Evolutionary conservation across 2,329 filamentous ascomycete species (phyloP).

Genomic region (Ilyonectria sp.): DNA sequence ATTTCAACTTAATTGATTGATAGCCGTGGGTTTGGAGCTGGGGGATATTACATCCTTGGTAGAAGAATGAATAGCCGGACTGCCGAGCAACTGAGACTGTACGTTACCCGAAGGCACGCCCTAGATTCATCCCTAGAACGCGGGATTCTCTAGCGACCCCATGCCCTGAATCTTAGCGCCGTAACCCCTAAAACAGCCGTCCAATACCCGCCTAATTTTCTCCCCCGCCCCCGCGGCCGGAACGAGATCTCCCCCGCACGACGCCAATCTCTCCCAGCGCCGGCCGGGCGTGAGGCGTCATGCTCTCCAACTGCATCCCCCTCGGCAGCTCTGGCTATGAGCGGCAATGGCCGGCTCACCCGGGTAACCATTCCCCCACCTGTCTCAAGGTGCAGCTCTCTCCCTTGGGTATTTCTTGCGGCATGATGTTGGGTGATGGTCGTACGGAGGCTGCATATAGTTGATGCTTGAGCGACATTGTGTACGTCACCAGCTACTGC

Average conservation of each 20-base stretch:
- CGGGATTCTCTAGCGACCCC: slow-evolving; percentile 14
- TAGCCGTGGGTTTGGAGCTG: no score
- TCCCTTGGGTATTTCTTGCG: slow-evolving; percentile 9
- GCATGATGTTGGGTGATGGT: slow-evolving; percentile 1
- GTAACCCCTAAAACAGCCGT: slow-evolving; percentile 3
- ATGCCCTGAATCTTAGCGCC: slow-evolving; percentile 36
- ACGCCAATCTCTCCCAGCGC: slow-evolving; percentile 1
- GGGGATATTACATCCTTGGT: no score
- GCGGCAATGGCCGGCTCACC: slow-evolving; percentile 57
- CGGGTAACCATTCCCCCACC: slow-evolving; percentile 44
- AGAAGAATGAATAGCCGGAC: neutral
- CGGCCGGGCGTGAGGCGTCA: neutral
- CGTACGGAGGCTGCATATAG: slow-evolving; percentile 1
- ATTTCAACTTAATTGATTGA: no score
- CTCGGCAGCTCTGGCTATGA: slow-evolving; percentile 48
- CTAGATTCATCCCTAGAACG: slow-evolving; percentile 3
- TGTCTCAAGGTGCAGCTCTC: slow-evolving; percentile 15
- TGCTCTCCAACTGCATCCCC: slow-evolving; percentile 3
- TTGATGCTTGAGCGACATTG: neutral
- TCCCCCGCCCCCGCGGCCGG: slow-evolving; percentile 21
- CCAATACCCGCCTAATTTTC: neutral
- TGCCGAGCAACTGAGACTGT: neutral
- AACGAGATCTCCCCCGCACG: slow-evolving; percentile 39
- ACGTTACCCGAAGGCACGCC: neutral
- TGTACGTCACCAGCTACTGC: neutral